phyloP scores from a whole-genome alignment of 495 filamentous ascomycete species.

The Penicillium dipodomyicola region DNA sequence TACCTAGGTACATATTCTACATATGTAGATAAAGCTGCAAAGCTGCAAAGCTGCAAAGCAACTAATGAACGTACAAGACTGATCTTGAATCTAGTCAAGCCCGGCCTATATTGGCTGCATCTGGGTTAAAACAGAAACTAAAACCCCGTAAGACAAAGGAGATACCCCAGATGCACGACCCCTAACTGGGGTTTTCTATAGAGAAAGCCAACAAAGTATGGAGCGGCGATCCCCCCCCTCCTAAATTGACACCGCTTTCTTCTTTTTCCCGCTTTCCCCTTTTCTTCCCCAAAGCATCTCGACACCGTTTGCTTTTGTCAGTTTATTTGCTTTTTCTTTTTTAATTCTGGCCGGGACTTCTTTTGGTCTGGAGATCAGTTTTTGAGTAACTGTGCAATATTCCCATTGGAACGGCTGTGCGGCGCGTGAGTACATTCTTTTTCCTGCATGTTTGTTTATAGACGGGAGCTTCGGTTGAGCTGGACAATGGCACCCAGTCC shows the following conservation, averaged over 20 bases:
- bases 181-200: background rate
- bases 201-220: background rate
- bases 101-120: background rate
- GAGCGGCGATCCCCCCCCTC: slow-evolving; percentile 23
- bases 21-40: background rate
- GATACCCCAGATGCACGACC: slow-evolving; percentile 2
- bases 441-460: slow-evolving; percentile 12
- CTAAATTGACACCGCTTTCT: slow-evolving; percentile 28
- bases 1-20: background rate
- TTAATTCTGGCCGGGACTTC: slow-evolving; percentile 11
- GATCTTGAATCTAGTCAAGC: background rate
- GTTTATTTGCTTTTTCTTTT: slow-evolving; percentile 14
- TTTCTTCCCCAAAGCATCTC: slow-evolving; percentile 15
- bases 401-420: slow-evolving; percentile 8
- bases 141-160: background rate
- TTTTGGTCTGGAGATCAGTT: slow-evolving; percentile 1
- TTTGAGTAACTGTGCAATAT: background rate
- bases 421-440: slow-evolving; percentile 24
- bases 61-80: background rate
- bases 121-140: background rate
- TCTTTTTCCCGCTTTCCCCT: slow-evolving; percentile 31
- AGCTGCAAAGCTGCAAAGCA: background rate
- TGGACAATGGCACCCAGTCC: background rate
- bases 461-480: slow-evolving; percentile 10
- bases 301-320: slow-evolving; percentile 10